Base-by-base conservation (phyloP, 805 yeast species). In the Candida germanica region DNA sequence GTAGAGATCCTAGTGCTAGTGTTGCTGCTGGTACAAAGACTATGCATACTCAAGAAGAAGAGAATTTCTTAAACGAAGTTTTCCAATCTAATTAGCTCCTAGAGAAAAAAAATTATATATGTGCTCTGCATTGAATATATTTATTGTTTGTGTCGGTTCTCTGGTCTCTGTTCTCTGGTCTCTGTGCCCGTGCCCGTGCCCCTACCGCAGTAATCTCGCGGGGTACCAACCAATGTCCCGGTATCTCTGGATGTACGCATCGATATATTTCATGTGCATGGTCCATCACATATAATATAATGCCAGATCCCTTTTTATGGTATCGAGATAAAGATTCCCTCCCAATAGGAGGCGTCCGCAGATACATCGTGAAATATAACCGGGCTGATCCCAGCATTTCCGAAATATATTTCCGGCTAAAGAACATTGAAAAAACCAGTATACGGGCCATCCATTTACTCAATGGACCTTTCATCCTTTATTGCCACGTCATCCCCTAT, bases 11-110 rank as follows among this genome's bases (percentile, higher is more conserved):
- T 62, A 81, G 91, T 61, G 98, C 98, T 31, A 83, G 96, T 44
- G 96, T 93, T 57, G 98, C 99, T 56, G 96, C 98, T 49, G 98
- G 98, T 68, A 73, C 86, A 44, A 93, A 93, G 80, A 66, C 80
- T 47, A 79, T 79, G 79, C 98, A 93, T 66, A 59, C 64, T 44
- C 82, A 83, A 47, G 96, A 93, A 73, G 98, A 93, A 71, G 83
- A 80, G 50, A 80, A 82, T 25, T 87, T 93, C 75, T 73, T 91
- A 61, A 69, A 73, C 41, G 94, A 85, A 38, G 95, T 83, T 43
- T 83, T 87, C 66, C 51, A 50, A 45, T n/a, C n/a, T n/a, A n/a
- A n/a, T n/a, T n/a, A n/a, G n/a, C n/a, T n/a, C n/a, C n/a, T n/a
- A n/a, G n/a, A n/a, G n/a, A n/a, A n/a, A n/a, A n/a, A n/a, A n/a